Conservation (phyloP, 352 stramenopile genomes). For the Thraustotheca clavata region DNA sequence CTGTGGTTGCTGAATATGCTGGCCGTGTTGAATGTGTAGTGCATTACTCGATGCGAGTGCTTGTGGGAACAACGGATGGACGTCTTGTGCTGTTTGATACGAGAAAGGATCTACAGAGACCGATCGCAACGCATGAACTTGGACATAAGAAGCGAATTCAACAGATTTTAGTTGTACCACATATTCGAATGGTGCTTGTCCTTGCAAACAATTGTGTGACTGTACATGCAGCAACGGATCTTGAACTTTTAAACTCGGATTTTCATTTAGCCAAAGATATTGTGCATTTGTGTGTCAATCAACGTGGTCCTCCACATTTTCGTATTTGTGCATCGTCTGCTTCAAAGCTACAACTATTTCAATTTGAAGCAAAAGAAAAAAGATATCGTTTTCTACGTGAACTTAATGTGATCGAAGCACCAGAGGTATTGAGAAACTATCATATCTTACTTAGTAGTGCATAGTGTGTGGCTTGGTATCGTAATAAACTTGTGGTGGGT, state of each 20-base stretch:
- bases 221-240: constrained; percentile 66
- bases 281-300: constrained; percentile 69
- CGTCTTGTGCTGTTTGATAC: constrained; percentile 84
- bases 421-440: constrained; percentile 28
- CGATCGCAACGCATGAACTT: constrained; percentile 47
- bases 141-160: constrained; percentile 61
- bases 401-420: constrained; percentile 60
- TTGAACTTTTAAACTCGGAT: constrained; percentile 69
- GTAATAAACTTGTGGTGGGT: constrained; percentile 80
- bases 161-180: constrained; percentile 73
- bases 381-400: constrained; percentile 69
- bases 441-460: neutral
- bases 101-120: constrained; percentile 40
- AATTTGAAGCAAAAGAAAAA: constrained; percentile 76
- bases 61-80: constrained; percentile 69
- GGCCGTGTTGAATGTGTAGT: constrained; percentile 77
- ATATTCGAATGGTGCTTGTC: constrained; percentile 83
- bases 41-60: constrained; percentile 82
- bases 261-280: constrained; percentile 72
- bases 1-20: constrained; percentile 62
- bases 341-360: constrained; percentile 37
- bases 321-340: constrained; percentile 48
- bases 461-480: constrained; percentile 70
- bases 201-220: constrained; percentile 66
- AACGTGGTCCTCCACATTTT: constrained; percentile 76